Base-by-base conservation (phyloP, 805 yeast genomes). In the Torulaspora maleeae region DNA sequence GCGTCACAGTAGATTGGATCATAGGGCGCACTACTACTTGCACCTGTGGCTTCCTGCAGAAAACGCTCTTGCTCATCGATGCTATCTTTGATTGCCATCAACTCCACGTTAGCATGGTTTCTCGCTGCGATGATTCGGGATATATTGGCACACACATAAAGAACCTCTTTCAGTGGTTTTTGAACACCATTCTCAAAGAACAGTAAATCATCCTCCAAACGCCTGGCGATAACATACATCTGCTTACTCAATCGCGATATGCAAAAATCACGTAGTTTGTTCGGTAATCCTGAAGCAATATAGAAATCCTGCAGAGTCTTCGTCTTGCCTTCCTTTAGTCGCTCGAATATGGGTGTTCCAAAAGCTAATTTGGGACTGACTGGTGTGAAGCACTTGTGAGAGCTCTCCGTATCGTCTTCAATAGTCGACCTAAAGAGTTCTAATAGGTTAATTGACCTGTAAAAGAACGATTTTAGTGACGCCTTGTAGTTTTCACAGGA, bases 161-260 rank as follows among this genome's bases (percentile, higher is more conserved):
- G 38, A 5, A 55, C 13, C 9, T 22, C 30, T 7, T 30, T 39
- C 36, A 57, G 28, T 15, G 61, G 61, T 16, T 36, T 39, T 7
- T 45, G 48, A n/a, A 54, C 49, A n/a, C 50, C 49, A 5, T 41
- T 33, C 25, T 54, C 51, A 30, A 57, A 48, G 19, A 54, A 45
- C 12, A 42, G 35, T 24, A 55, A 41, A 20, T 56, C 56, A 10
- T 44, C 43, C 29, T 52, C 56, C n/a, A 49, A 36, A 30, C 49
- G 48, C 5, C 36, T 40, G 10, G 51, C 44, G n/a, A 52, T 46
- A 5, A 45, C 49, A 17, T 34, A 29, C 46, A 50, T 39, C 40
- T 52, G 56, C 27, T 43, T 41, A 30, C 45, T 49, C 19, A 52
- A 39, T 10, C 46, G 45, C 2, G 47, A 41, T 33, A 52, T 50